phyloP scores from a whole-genome alignment of 257 asterid genomes.

The Catharanthus roseus region DNA sequence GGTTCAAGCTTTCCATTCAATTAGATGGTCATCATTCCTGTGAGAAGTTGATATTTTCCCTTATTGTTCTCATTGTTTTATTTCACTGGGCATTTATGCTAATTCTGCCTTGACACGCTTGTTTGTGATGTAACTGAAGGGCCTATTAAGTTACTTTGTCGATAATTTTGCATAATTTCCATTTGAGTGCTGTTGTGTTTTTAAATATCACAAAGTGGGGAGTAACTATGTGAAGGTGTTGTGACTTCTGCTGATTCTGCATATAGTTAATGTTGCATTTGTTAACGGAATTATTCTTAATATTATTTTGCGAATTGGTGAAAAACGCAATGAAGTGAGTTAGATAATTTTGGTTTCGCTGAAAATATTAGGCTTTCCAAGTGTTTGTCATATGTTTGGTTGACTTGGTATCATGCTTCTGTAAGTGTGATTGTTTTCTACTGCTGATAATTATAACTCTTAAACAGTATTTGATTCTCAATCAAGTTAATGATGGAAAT shows the following conservation, averaged over 20 bases:
- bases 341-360: neutral
- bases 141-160: neutral
- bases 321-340: slow-evolving; percentile 1
- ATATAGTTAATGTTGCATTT: neutral
- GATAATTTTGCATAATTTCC: slow-evolving; percentile 1
- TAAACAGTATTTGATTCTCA: neutral
- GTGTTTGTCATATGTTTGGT: neutral
- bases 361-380: neutral
- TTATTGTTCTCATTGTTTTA: neutral
- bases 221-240: neutral
- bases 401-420: neutral
- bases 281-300: too few species aligned
- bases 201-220: neutral
- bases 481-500: slow-evolving; percentile 8
- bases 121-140: neutral
- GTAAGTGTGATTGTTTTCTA: neutral
- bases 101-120: slow-evolving; percentile 13
- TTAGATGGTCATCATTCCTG: slow-evolving; percentile 18
- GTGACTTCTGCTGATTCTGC: neutral
- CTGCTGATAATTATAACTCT: neutral
- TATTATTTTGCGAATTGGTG: neutral
- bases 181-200: too few species aligned
- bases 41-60: neutral
- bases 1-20: slow-evolving; percentile 19
- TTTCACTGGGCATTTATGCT: neutral